A percentile compares a stretch with the other conserved stretches of the same genome.
These are phyloP conservation scores for Metschnikowia drakensbergensis DNA, from an alignment of 805 yeast genomes.

Conservation along the genomic window DNA sequence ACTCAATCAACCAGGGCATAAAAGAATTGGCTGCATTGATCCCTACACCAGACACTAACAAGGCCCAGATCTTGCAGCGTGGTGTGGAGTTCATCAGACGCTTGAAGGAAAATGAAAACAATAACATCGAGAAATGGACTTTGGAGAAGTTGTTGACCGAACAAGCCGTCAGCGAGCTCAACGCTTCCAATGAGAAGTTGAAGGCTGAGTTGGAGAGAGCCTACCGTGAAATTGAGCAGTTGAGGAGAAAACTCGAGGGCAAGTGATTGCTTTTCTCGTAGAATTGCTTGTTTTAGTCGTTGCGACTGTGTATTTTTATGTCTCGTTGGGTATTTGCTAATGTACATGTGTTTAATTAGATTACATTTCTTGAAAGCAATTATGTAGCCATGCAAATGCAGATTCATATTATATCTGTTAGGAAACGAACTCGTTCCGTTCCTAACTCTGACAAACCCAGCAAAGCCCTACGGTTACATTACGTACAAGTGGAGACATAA, in stretches of 20 bases:
- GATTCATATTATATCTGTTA: too few species aligned
- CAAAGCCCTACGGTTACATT: too few species aligned
- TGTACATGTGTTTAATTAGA: background rate
- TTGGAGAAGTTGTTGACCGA: conserved; percentile 88
- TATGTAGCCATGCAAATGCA: background rate
- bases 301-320: conserved; percentile 1
- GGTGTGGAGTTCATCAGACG: conserved; percentile 89
- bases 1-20: conserved; percentile 83
- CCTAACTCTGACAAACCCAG: too few species aligned
- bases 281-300: background rate
- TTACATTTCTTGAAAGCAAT: background rate
- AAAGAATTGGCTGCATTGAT: conserved; percentile 70
- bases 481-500: too few species aligned
- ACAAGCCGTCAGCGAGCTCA: conserved; percentile 83
- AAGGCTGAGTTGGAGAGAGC: conserved; percentile 87
- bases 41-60: conserved; percentile 82
- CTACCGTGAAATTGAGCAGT: conserved; percentile 84
- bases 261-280: conserved; percentile 9
- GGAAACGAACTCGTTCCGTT: too few species aligned
- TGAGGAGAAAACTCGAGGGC: conserved; percentile 48
- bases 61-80: conserved; percentile 81
- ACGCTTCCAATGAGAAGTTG: conserved; percentile 80
- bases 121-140: conserved; percentile 91
- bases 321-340: background rate
- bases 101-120: conserved; percentile 84